Evolutionary conservation across 1,139 yeast species (phyloP).

Genomic region (Yamadazyma pseudoaaseri): DNA sequence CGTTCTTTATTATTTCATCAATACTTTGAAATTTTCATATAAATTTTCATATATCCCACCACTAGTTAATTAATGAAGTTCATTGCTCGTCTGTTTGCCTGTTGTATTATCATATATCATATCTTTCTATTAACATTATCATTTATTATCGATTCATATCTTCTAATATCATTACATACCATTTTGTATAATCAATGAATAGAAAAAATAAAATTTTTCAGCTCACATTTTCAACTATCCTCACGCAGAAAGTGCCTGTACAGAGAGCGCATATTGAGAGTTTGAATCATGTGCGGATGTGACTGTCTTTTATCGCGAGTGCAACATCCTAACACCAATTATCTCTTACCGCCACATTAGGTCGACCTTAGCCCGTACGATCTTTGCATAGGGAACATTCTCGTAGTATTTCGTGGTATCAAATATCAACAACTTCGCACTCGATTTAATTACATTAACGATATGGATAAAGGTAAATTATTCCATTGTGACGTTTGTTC

Average conservation of each 20-base stretch:
- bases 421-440: no score
- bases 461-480: conserved; percentile 36
- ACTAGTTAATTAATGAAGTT: no score
- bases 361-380: no score
- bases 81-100: no score
- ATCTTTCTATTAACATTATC: no score
- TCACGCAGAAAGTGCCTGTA: neutral
- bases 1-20: neutral
- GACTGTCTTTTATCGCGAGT: conserved; percentile 1
- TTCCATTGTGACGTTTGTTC: conserved; percentile 96
- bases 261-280: neutral
- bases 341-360: no score
- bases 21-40: neutral
- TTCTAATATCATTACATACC: conserved; percentile 9
- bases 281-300: neutral
- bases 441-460: no score
- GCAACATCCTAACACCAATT: neutral
- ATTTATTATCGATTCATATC: neutral
- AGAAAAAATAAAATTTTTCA: conserved; percentile 48
- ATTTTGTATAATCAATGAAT: conserved; percentile 12
- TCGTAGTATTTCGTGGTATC: no score
- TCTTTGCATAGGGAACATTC: no score
- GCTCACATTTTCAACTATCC: conserved; percentile 1
- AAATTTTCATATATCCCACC: no score
- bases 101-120: no score